phyloP scores from a whole-genome alignment of 495 filamentous ascomycete genomes.

The Lasiosphaeriaceae sp. region DNA sequence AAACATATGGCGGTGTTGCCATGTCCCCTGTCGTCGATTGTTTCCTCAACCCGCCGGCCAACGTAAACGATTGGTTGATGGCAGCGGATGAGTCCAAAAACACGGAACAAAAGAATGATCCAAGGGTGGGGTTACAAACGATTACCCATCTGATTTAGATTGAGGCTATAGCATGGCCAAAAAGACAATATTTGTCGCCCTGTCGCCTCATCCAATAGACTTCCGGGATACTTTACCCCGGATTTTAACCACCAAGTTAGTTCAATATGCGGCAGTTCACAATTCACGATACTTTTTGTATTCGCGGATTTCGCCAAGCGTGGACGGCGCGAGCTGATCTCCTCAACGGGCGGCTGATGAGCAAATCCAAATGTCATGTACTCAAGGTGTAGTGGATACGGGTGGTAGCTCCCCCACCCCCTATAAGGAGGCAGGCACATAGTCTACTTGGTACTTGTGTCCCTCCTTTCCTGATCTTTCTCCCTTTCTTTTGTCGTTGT shows the following conservation, averaged over 20 bases:
- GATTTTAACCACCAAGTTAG: constrained; percentile 6
- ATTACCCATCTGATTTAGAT: neutral
- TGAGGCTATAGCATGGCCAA: neutral
- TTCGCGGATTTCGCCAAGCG: neutral
- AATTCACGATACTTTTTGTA: neutral
- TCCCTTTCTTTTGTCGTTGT: neutral
- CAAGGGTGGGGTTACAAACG: neutral
- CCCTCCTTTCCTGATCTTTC: neutral
- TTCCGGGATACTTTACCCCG: constrained; percentile 2
- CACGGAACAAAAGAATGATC: neutral
- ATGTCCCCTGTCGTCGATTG: neutral
- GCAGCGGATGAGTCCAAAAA: neutral
- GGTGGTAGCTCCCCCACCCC: too few species aligned
- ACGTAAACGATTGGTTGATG: neutral
- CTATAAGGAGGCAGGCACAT: too few species aligned
- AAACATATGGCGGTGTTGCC: neutral
- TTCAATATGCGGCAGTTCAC: constrained; percentile 11
- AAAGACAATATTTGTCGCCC: neutral
- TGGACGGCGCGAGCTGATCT: neutral
- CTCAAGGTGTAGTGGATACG: too few species aligned
- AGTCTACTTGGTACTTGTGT: neutral
- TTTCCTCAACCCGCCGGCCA: neutral
- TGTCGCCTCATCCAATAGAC: neutral
- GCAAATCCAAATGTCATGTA: neutral
- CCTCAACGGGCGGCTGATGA: neutral